phyloP scores from a whole-genome alignment of 139 green algal species.

The Microglena sp. region DNA sequence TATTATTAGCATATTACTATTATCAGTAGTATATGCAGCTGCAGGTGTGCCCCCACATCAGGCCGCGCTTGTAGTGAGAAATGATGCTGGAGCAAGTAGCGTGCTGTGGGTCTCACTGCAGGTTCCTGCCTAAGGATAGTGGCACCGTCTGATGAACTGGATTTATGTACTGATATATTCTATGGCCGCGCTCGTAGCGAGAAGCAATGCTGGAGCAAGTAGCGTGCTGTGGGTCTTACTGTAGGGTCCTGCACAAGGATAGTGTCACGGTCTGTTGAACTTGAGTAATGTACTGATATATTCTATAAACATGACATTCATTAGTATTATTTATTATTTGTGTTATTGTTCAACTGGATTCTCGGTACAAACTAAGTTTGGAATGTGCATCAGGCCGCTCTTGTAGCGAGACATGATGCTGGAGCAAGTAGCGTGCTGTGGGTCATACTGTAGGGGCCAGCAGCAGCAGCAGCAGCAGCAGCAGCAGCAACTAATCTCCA shows the following conservation, averaged over 20 bases:
- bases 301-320: no score
- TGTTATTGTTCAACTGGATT: no score
- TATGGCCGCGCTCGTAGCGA: conserved; percentile 17
- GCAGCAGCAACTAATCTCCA: no score
- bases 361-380: no score
- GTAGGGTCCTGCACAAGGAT: conserved; percentile 50
- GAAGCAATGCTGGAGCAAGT: conserved; percentile 57
- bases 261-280: no score
- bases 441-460: conserved; percentile 60
- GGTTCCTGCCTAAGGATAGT: conserved; percentile 54
- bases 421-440: conserved; percentile 52
- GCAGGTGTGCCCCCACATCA: conserved; percentile 1
- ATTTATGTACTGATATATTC: no score
- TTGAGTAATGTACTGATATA: no score
- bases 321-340: no score
- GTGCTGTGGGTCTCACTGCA: conserved; percentile 47
- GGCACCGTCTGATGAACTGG: no score
- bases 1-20: no score
- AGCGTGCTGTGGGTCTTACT: conserved; percentile 49
- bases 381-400: conserved; percentile 8
- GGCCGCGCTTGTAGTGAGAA: conserved; percentile 27
- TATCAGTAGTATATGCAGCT: conserved; percentile 9
- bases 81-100: conserved; percentile 54
- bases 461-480: no score
- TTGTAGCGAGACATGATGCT: conserved; percentile 40